Percentiles rank a stretch among this genome's conserved stretches.
Evolutionary conservation across 2,329 filamentous ascomycete genomes (phyloP).

Genomic region (Colletotrichum karsti): DNA sequence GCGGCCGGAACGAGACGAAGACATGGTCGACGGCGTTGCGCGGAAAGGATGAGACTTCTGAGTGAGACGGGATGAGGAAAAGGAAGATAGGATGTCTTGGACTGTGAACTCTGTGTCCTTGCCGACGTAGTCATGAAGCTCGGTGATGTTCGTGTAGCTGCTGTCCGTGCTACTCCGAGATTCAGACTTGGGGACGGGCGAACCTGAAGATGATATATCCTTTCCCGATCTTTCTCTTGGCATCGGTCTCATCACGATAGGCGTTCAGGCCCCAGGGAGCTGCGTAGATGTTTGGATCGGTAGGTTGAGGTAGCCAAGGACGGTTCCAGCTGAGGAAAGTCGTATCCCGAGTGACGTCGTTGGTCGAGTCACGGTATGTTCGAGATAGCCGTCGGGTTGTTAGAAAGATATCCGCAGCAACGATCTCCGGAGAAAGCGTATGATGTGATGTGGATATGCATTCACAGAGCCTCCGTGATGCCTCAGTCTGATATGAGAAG

Average conservation of each 20-base stretch:
- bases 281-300: background rate
- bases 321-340: background rate
- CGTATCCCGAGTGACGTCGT: constrained; percentile 14
- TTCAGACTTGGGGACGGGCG: background rate
- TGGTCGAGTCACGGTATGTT: background rate
- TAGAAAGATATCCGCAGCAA: background rate
- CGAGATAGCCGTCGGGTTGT: constrained; percentile 14
- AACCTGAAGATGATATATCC: constrained; percentile 13
- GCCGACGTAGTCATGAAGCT: background rate
- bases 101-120: background rate
- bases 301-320: background rate
- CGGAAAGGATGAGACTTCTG: background rate
- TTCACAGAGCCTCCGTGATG: background rate
- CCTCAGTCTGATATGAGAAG: background rate
- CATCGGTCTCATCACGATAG: background rate
- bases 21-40: constrained; percentile 33
- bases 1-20: constrained; percentile 38
- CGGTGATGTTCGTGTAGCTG: background rate
- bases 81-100: constrained; percentile 7
- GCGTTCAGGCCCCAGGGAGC: background rate
- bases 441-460: constrained; percentile 6
- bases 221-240: background rate
- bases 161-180: background rate
- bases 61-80: background rate
- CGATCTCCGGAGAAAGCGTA: background rate